phyloP scores from a whole-genome alignment of 2,329 filamentous ascomycete genomes.

The Colletotrichum sp. region DNA sequence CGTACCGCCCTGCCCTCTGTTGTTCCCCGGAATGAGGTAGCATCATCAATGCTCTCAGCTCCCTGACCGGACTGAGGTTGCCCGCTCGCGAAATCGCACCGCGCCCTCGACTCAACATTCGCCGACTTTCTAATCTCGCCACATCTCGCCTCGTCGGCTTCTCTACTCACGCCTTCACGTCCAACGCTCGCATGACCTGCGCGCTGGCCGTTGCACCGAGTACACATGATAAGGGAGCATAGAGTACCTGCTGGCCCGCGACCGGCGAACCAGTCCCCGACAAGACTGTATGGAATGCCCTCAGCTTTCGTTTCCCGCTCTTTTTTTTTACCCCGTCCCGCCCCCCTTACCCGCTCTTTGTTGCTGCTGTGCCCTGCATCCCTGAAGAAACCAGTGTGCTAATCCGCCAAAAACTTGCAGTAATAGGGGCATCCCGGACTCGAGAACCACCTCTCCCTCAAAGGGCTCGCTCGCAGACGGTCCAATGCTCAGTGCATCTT shows the following conservation, averaged over 20 bases:
- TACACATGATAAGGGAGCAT: slow-evolving; percentile 57
- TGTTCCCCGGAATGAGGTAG: slow-evolving; percentile 61
- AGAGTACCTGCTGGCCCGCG: slow-evolving; percentile 63
- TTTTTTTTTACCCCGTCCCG: slow-evolving; percentile 17
- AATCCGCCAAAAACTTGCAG: slow-evolving; percentile 6
- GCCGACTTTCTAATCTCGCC: slow-evolving; percentile 5
- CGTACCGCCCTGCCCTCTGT: neutral
- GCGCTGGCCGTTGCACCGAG: slow-evolving; percentile 13
- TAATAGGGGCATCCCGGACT: slow-evolving; percentile 32
- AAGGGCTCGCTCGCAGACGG: slow-evolving; percentile 40
- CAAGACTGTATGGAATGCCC: slow-evolving; percentile 52
- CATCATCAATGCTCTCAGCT: slow-evolving; percentile 60
- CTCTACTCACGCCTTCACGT: neutral
- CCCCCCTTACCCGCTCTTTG: slow-evolving; percentile 6
- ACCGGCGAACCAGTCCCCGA: slow-evolving; percentile 62
- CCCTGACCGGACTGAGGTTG: slow-evolving; percentile 63
- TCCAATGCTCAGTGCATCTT: slow-evolving; percentile 67
- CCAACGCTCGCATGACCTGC: slow-evolving; percentile 20
- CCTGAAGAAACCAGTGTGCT: neutral
- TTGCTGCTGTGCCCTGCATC: slow-evolving; percentile 1
- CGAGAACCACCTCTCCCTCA: slow-evolving; percentile 32
- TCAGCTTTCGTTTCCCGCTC: slow-evolving; percentile 10
- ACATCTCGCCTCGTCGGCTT: neutral
- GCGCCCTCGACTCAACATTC: slow-evolving; percentile 9
- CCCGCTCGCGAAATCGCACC: slow-evolving; percentile 16